These are phyloP conservation scores for Alternaria ethzedia DNA, from an alignment of 2,329 filamentous ascomycete genomes.

Conservation along the genomic window DNA sequence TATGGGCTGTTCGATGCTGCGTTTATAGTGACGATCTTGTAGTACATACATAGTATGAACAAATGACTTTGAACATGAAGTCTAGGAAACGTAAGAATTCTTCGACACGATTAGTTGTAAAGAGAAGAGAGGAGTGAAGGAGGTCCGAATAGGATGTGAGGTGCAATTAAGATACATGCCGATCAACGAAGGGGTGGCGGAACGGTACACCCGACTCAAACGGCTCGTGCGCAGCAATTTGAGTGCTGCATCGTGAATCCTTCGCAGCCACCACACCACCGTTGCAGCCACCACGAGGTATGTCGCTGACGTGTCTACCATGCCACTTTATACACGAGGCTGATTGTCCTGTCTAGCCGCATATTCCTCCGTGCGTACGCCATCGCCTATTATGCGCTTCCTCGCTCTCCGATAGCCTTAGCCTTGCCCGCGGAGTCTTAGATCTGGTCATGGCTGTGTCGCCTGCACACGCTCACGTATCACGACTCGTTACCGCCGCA, in stretches of 20 bases:
- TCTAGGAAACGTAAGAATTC: background rate
- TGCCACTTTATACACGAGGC: background rate
- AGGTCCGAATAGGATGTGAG: constrained; percentile 17
- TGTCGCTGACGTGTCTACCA: constrained; percentile 1
- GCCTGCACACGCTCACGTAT: constrained; percentile 1
- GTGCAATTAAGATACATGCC: constrained; percentile 28
- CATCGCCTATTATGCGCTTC: constrained; percentile 9
- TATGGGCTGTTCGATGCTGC: background rate
- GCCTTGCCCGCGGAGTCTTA: constrained; percentile 1
- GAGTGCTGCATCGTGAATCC: constrained; percentile 28
- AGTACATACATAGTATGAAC: background rate
- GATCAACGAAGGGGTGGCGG: constrained; percentile 21
- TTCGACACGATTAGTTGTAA: background rate
- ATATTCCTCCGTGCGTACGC: background rate
- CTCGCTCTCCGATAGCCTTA: constrained; percentile 9
- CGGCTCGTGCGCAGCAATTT: constrained; percentile 22
- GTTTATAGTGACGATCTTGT: background rate
- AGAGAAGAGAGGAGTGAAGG: background rate
- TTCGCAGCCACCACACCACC: constrained; percentile 27
- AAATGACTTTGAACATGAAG: background rate
- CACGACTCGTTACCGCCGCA: background rate
- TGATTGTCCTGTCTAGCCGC: constrained; percentile 2
- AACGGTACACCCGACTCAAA: constrained; percentile 10
- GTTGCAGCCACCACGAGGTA: constrained; percentile 13
- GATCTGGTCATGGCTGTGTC: constrained; percentile 3